Evolutionary conservation across 129 eudicot species (phyloP).

Genomic region (Pseudognaphalium luteoalbum): DNA sequence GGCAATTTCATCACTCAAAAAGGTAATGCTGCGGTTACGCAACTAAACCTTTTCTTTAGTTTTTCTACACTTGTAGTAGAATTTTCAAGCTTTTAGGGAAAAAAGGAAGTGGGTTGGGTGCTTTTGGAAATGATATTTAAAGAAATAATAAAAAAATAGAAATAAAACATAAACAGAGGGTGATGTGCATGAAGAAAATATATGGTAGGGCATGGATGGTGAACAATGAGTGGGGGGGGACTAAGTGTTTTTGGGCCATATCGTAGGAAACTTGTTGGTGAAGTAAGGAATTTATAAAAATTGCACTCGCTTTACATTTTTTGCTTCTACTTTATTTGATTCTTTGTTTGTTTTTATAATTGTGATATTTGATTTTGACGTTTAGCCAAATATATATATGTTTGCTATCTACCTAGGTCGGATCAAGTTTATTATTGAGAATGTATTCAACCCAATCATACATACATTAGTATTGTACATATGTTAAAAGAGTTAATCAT

Average conservation of each 20-base stretch:
- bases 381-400: no score
- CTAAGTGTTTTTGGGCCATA: constrained; percentile 11
- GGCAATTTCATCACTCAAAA: constrained; percentile 74
- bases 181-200: neutral
- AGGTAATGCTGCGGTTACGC: constrained; percentile 19
- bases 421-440: no score
- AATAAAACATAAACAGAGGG: constrained; percentile 24
- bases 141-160: no score
- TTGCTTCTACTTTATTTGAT: constrained; percentile 2
- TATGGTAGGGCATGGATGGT: constrained; percentile 8
- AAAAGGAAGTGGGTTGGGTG: neutral
- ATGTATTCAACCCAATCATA: no score
- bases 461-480: no score
- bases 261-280: constrained; percentile 30
- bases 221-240: constrained; percentile 32
- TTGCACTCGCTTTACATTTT: constrained; percentile 13
- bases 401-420: no score
- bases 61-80: constrained; percentile 19
- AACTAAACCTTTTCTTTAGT: constrained; percentile 17
- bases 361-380: neutral
- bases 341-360: neutral
- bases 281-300: constrained; percentile 27
- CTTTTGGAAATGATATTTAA: neutral
- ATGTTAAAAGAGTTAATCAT: no score
- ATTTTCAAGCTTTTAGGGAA: constrained; percentile 25